Base-by-base conservation (phyloP, 2,329 filamentous ascomycete genomes). In the Monilinia aucupariae region DNA sequence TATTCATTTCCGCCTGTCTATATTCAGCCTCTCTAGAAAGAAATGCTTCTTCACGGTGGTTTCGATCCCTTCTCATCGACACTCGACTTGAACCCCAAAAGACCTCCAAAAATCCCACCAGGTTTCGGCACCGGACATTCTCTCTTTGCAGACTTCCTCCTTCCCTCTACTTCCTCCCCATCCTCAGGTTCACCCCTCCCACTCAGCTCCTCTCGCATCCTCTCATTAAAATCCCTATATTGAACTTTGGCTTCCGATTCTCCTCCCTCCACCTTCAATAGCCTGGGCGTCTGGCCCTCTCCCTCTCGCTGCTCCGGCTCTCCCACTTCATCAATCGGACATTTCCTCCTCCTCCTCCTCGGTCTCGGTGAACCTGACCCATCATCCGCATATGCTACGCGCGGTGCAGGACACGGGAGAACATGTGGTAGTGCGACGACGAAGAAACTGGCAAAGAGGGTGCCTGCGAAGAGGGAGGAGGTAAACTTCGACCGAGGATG, bases 101-200 rank as follows among this genome's bases (percentile, higher is more conserved):
- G 79, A 72, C 89, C 84, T 15, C 90, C 90, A 52, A 96, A 77
- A 41, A 92, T 77, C 3, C 92, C 92, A 39, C 85, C 82, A 0
- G 94, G 93, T 76, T 97, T 97, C 6, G 94, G 94, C 15, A 99
- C 86, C 0, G 94, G 94, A 73, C 94, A 99, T 74, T 96, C 91
- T 71, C 91, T 83, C 72, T 81, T 81, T 52, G 77, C 6, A 17
- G 20, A 15, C 4, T 32, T 47, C 22, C 47, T 37, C 30, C 54
- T 37, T 30, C 39, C 61, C 17, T 32, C 48, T 39, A 54, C n/a
- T 48, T 45, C 49, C 39, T 63, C 61, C 25, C 8, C 39, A 52
- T 45, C 34, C 10, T 59, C 54, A 1, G n/a, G n/a, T 41, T 53
- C 41, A n/a, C 45, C n/a, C n/a, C 10, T 27, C 25, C 39, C 50